Evolutionary conservation across 805 yeast species (phyloP).

Genomic region (Millerozyma acaciae): DNA sequence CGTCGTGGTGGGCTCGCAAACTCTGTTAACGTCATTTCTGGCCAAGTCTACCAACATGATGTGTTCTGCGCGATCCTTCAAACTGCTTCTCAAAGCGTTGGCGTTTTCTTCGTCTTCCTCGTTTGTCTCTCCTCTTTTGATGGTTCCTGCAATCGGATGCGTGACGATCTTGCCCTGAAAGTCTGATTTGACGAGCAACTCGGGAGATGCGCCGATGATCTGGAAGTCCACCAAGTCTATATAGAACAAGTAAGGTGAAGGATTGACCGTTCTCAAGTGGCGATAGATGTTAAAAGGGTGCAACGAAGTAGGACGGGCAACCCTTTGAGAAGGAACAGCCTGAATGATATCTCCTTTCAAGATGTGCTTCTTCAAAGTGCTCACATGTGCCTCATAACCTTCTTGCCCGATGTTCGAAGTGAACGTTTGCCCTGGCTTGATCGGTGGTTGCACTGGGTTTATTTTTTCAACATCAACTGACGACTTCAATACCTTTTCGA

Average conservation of each 20-base stretch:
- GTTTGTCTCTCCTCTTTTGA: slow-evolving; percentile 80
- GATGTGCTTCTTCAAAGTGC: slow-evolving; percentile 72
- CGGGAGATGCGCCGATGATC: slow-evolving; percentile 97
- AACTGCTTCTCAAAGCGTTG: slow-evolving; percentile 61
- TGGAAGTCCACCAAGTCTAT: slow-evolving; percentile 90
- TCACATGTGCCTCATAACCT: slow-evolving; percentile 86
- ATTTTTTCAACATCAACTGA: slow-evolving; percentile 40
- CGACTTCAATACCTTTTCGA: slow-evolving; percentile 48
- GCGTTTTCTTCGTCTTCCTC: slow-evolving; percentile 92
- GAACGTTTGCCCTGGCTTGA: slow-evolving; percentile 63
- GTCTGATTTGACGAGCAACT: slow-evolving; percentile 81
- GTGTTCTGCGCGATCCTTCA: slow-evolving; percentile 96
- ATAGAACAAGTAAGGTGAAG: slow-evolving; percentile 95
- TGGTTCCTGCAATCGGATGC: slow-evolving; percentile 98
- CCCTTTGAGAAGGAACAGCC: slow-evolving; percentile 97
- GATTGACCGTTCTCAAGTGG: slow-evolving; percentile 92
- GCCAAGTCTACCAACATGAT: slow-evolving; percentile 98
- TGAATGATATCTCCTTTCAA: slow-evolving; percentile 91
- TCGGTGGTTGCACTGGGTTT: slow-evolving; percentile 73
- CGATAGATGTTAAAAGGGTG: slow-evolving; percentile 97
- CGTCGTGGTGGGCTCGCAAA: slow-evolving; percentile 84
- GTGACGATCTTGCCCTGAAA: slow-evolving; percentile 70
- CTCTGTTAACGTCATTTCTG: slow-evolving; percentile 90
- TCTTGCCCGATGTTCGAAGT: slow-evolving; percentile 89
- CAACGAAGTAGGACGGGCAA: slow-evolving; percentile 88